These are phyloP conservation scores for Penicillium paneum DNA, from an alignment of 2,329 filamentous ascomycete species.

Conservation along the genomic window DNA sequence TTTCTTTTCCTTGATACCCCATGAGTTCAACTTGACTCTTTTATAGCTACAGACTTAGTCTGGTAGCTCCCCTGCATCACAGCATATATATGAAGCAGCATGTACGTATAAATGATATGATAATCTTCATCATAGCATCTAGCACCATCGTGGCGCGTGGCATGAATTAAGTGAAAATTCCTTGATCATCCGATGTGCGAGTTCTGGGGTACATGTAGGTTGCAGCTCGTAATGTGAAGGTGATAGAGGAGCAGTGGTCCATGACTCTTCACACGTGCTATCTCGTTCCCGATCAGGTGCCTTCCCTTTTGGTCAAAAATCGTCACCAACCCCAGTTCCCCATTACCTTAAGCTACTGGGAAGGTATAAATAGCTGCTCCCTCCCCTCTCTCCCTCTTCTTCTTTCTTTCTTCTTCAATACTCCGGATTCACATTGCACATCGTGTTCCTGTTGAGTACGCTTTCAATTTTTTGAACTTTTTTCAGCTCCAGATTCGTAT, in stretches of 20 bases:
- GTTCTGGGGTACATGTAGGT: neutral
- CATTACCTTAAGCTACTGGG: neutral
- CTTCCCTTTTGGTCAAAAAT: neutral
- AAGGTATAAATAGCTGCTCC: neutral
- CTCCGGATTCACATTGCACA: neutral
- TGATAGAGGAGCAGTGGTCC: neutral
- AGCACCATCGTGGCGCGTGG: neutral
- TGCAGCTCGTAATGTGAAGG: neutral
- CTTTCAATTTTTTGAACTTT: neutral
- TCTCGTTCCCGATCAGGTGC: neutral
- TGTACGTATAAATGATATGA: neutral
- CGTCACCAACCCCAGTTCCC: too few relatives aligned
- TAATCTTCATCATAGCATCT: neutral
- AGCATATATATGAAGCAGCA: neutral
- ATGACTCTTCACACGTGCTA: neutral
- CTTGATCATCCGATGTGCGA: neutral
- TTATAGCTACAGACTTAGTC: neutral
- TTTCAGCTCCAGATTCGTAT: neutral
- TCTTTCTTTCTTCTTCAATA: neutral
- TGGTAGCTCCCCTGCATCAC: neutral
- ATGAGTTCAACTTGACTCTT: neutral
- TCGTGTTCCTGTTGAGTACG: neutral
- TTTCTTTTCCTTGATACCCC: neutral
- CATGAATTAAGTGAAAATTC: neutral
- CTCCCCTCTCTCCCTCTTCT: neutral